Percentiles rank a stretch among this genome's conserved stretches.
Conservation (phyloP, 169 alveolate genomes). For the Cyclospora cayetanensis region DNA sequence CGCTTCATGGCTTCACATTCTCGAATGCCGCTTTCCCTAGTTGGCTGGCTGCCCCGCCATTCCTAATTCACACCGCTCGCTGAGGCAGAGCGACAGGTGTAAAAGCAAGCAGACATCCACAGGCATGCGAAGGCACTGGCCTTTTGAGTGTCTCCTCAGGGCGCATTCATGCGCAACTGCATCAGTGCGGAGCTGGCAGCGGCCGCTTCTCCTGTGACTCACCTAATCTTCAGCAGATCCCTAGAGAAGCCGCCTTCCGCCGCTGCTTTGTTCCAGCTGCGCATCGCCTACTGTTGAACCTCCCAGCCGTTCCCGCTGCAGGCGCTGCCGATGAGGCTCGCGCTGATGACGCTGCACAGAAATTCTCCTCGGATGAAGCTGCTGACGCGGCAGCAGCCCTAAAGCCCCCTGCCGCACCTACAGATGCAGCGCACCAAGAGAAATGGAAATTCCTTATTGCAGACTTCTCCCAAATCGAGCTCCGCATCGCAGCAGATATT, state of each 20-base stretch:
- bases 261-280: constrained; percentile 84
- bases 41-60: background rate
- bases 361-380: background rate
- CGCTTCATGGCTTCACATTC: background rate
- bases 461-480: constrained; percentile 89
- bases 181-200: constrained; percentile 88
- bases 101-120: background rate
- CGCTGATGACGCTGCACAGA: background rate
- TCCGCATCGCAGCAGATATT: constrained; percentile 89
- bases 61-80: background rate
- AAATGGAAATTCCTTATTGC: constrained; percentile 83
- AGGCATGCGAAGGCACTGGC: background rate
- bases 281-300: background rate
- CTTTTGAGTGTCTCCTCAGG: constrained; percentile 71
- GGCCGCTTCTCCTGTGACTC: constrained; percentile 90
- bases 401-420: background rate
- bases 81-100: background rate
- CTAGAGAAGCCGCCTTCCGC: constrained; percentile 84
- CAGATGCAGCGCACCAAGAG: background rate
- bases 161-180: constrained; percentile 86
- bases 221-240: constrained; percentile 91
- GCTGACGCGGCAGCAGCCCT: background rate
- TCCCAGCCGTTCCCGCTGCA: background rate
- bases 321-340: background rate
- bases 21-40: background rate